Conservation (phyloP, 176 grass and related monocot species). For the Themeda triandra region DNA sequence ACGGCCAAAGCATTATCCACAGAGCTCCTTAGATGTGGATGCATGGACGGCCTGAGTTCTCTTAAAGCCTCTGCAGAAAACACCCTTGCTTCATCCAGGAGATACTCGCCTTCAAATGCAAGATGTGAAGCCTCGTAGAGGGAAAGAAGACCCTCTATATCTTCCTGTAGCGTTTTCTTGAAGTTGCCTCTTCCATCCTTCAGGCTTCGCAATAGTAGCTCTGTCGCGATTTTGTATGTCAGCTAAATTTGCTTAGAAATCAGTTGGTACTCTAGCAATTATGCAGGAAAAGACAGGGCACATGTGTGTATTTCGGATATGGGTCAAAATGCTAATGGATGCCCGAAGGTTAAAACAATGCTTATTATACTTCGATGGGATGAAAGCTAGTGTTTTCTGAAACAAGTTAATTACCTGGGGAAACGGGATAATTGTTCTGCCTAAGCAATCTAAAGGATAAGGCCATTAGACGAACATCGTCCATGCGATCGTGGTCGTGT, state of each 20-base stretch:
- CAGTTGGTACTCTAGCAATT: background rate
- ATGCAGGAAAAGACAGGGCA: background rate
- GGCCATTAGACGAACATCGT: slow-evolving; percentile 10
- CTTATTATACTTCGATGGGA: too few relatives aligned
- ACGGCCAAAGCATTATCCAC: slow-evolving; percentile 3
- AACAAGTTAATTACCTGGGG: slow-evolving; percentile 33
- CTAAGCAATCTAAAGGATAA: slow-evolving; percentile 50
- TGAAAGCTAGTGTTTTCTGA: background rate
- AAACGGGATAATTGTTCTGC: slow-evolving; percentile 27
- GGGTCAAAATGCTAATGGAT: background rate
- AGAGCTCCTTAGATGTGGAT: background rate
- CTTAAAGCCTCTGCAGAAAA: slow-evolving; percentile 5
- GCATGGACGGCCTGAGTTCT: background rate
- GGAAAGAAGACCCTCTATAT: slow-evolving; percentile 6
- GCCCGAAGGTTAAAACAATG: too few relatives aligned
- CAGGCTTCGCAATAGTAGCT: background rate
- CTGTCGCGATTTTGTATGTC: background rate
- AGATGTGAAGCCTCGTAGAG: slow-evolving; percentile 31
- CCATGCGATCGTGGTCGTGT: background rate
- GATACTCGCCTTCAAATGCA: background rate
- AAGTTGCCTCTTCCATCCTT: background rate
- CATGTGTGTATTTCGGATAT: too few relatives aligned
- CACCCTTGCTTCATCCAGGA: slow-evolving; percentile 7
- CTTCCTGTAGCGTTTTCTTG: background rate
- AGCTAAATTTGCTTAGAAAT: background rate